Base-by-base conservation (phyloP, 2,329 filamentous ascomycete genomes). In the Pyrenophora seminiperda region DNA sequence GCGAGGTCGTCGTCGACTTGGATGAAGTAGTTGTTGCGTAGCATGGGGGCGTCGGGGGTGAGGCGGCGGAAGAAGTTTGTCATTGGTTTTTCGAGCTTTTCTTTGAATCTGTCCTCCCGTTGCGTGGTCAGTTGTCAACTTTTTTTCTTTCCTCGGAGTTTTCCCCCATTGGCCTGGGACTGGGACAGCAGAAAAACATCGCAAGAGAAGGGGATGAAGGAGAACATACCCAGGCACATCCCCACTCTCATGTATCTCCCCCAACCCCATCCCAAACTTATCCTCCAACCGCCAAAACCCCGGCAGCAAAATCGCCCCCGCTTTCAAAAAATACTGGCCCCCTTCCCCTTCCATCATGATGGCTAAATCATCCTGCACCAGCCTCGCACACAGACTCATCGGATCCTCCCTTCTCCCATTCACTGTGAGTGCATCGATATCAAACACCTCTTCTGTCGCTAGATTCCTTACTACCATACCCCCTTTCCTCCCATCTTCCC, bases 261-360 rank as follows among this genome's bases (percentile, higher is more conserved):
- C 85, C 5, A 95, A 76, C 1, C 81, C 79, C 89, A 94, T 92
- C 18, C 88, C 87, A 65, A 87, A 83, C 73, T 96, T 95, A 67
- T 95, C 90, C 47, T 84, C 78, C 1, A 95, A 77, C 2, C 89
- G 82, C 90, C 90, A 95, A 78, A 95, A 95, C 0, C 90, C 90
- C 0, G 90, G 82, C 0, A 95, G 79, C 2, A 94, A 78, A 49
- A 94, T 85, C 0, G 87, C 81, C 0, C 89, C 90, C 0, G 89
- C 88, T 1, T 91, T 81, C 0, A 95, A 82, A 68, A 91, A 90
- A 75, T 93, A 93, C 69, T 91, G 84, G 0, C 89, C 89, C 65
- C 95, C 89, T 0, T 79, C 70, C 15, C 78, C 79, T 72, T 94
- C 89, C 60, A 93, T 80, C 90, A 95, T 93, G 47, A 95, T 82